These are phyloP conservation scores for Penicillium concentricum DNA, from an alignment of 2,329 filamentous ascomycete genomes.

Conservation along the genomic window DNA sequence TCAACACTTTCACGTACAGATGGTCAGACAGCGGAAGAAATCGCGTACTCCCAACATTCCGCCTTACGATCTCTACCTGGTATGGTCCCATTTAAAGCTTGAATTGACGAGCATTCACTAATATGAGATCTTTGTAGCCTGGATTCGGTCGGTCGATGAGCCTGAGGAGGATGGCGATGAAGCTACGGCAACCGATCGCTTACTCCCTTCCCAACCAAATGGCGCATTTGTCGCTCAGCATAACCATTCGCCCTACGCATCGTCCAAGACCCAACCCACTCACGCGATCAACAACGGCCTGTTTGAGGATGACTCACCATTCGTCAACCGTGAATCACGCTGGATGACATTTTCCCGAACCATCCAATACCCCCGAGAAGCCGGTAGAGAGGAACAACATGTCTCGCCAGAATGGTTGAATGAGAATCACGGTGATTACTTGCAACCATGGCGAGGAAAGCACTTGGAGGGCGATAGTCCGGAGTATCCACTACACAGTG, in stretches of 20 bases:
- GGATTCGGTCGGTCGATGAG: slow-evolving; percentile 44
- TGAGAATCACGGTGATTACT: slow-evolving; percentile 46
- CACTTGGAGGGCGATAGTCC: slow-evolving; percentile 51
- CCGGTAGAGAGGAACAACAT: slow-evolving; percentile 38
- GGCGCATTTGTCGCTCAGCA: slow-evolving; percentile 48
- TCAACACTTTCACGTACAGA: slow-evolving; percentile 21
- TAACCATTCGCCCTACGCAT: slow-evolving; percentile 42
- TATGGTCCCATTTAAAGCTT: slow-evolving; percentile 20
- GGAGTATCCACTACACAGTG: slow-evolving; percentile 50
- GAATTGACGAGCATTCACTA: slow-evolving; percentile 4
- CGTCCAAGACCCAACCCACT: slow-evolving; percentile 22
- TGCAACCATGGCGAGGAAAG: slow-evolving; percentile 53
- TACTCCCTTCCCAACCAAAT: slow-evolving; percentile 39
- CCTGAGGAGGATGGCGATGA: slow-evolving; percentile 38
- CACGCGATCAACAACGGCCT: slow-evolving; percentile 6
- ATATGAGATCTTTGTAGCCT: slow-evolving; percentile 31
- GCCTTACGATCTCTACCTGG: slow-evolving; percentile 39
- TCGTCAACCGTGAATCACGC: slow-evolving; percentile 40
- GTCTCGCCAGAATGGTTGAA: slow-evolving; percentile 49
- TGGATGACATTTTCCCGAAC: slow-evolving; percentile 48
- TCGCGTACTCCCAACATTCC: slow-evolving; percentile 8
- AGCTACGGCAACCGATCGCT: slow-evolving; percentile 31
- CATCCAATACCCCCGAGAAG: slow-evolving; percentile 43
- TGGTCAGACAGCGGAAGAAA: slow-evolving; percentile 16
- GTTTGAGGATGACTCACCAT: slow-evolving; percentile 7